Percentiles rank a stretch among this genome's conserved stretches.
Conservation (phyloP, 768 basidiomycete species). For the Trametes gibbosa region DNA sequence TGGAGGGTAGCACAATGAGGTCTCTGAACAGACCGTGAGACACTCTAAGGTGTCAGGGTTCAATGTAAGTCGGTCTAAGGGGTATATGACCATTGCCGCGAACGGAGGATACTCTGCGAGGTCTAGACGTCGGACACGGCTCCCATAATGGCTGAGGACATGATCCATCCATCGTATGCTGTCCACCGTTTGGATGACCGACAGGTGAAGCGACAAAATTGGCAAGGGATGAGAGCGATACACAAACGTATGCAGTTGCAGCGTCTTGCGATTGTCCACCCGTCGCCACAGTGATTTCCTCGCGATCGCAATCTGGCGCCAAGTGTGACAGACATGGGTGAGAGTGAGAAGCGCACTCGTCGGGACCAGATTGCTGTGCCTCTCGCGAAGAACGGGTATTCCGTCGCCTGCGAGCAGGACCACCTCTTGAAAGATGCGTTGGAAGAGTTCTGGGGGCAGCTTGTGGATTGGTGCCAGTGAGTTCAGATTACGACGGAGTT, state of each 20-base stretch:
- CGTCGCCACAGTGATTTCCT: slow-evolving; percentile 13
- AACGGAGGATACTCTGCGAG: neutral
- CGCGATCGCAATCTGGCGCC: slow-evolving; percentile 10
- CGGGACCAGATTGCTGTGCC: neutral
- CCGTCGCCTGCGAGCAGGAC: neutral
- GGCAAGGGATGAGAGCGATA: neutral
- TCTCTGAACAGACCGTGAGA: neutral
- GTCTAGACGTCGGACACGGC: neutral
- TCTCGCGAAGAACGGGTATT: neutral
- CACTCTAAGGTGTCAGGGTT: neutral
- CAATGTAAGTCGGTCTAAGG: neutral
- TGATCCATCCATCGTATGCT: too few species aligned
- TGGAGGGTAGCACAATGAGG: neutral
- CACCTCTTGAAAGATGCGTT: neutral
- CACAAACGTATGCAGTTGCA: neutral
- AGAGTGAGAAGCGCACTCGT: neutral
- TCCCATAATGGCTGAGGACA: neutral
- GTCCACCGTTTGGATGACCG: too few species aligned
- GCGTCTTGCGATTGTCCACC: neutral
- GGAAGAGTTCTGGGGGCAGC: neutral
- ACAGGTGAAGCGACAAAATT: neutral
- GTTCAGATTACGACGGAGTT: neutral
- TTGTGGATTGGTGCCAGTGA: neutral
- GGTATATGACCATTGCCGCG: neutral
- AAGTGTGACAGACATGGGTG: slow-evolving; percentile 16